Base-by-base conservation (phyloP, 768 basidiomycete species). In the Calocybe indica region DNA sequence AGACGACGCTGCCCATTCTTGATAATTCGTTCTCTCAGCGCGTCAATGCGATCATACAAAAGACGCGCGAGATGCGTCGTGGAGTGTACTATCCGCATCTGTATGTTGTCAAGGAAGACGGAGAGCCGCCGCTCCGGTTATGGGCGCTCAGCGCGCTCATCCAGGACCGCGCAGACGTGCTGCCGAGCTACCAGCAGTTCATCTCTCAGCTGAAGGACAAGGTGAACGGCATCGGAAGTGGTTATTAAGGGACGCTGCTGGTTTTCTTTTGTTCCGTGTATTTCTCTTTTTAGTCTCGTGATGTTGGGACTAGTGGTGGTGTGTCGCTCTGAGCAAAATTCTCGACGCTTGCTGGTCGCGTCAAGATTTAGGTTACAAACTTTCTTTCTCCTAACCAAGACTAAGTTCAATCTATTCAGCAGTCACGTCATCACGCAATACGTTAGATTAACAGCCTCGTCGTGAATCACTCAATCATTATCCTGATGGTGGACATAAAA, bases 41-140 rank as follows among this genome's bases (percentile, higher is more conserved):
- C 7, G 78, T 99, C 56, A 95, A 92, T 58, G 91, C 92, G 1
- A 80, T 99, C 58, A 70, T 99, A 49, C 88, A 91, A 68, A 98
- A 98, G 73, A 91, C 86, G 11, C 80, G 96, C 12, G 96, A 98
- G 68, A 80, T 92, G 76, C 85, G 96, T 42, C 78, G 92, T 36
- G 93, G 94, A 10, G 83, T 86, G 5, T 98, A 97, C 64, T 85
- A 88, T 61, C 92, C 92, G 6, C 92, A 97, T 63, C 71, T 99
- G 6, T 99, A 97, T 59, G 74, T 97, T 45, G 93, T 98, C 59
- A 99, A 98, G 69, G 93, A 97, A 63, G 96, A 99, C 56, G 95
- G 93, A 50, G 96, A 99, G 66, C 89, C 92, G 5, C 86, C 93
- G 39, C 72, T 99, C 59, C 76, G 94, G 51, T 76, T 93, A 50